These are phyloP conservation scores for Chrysoporthe austroafricana DNA, from an alignment of 2,329 filamentous ascomycete genomes.

Conservation along the genomic window DNA sequence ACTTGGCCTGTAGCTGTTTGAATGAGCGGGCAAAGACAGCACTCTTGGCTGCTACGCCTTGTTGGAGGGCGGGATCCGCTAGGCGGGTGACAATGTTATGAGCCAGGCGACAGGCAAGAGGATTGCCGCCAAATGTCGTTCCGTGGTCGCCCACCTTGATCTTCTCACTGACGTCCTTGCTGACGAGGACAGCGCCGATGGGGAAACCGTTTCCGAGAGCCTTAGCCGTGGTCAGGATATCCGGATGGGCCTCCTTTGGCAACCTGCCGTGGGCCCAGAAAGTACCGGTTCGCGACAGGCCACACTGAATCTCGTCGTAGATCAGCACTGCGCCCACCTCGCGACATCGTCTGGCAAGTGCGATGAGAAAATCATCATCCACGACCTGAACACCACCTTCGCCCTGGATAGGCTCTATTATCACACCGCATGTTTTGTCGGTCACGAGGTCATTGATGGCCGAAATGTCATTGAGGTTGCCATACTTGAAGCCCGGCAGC, in stretches of 20 bases:
- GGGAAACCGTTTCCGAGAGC: slow-evolving; percentile 96
- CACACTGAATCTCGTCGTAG: slow-evolving; percentile 97
- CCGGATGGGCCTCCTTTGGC: slow-evolving; percentile 81
- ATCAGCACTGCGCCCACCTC: slow-evolving; percentile 88
- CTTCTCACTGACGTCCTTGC: slow-evolving; percentile 65
- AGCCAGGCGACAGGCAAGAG: slow-evolving; percentile 80
- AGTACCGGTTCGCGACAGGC: slow-evolving; percentile 81
- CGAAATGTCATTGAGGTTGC: slow-evolving; percentile 79
- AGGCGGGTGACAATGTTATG: slow-evolving; percentile 84
- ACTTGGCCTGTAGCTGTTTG: slow-evolving; percentile 49
- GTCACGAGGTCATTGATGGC: slow-evolving; percentile 76
- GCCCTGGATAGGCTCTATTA: slow-evolving; percentile 96
- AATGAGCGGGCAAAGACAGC: slow-evolving; percentile 54
- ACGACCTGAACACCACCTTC: slow-evolving; percentile 92
- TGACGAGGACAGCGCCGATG: slow-evolving; percentile 78
- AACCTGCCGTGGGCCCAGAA: slow-evolving; percentile 87
- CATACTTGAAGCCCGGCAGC: slow-evolving; percentile 90
- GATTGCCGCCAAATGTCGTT: slow-evolving; percentile 93
- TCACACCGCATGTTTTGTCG: slow-evolving; percentile 86
- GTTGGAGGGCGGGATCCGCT: slow-evolving; percentile 70
- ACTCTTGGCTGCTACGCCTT: slow-evolving; percentile 69
- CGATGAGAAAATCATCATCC: slow-evolving; percentile 78
- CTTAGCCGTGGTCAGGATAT: slow-evolving; percentile 93
- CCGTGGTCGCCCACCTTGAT: slow-evolving; percentile 77
- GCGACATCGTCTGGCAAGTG: slow-evolving; percentile 81